Conservation (phyloP, 2,329 filamentous ascomycete species). For the Oidium heveae region DNA sequence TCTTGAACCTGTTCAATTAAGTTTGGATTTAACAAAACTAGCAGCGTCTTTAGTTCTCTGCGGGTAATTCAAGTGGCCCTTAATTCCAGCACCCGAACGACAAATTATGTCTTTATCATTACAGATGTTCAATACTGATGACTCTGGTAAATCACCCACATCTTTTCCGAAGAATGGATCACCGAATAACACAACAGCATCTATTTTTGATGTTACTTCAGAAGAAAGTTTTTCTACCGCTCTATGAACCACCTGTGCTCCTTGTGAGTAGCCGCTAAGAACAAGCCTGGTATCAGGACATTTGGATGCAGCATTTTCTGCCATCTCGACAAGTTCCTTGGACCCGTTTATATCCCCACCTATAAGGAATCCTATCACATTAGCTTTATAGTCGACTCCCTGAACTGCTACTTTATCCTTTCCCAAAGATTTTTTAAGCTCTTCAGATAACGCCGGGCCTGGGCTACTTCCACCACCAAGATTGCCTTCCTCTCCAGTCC, state of each 20-base stretch:
- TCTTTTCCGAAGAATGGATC: slow-evolving; percentile 14
- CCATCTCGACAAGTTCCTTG: neutral
- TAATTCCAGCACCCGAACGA: slow-evolving; percentile 18
- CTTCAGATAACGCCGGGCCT: slow-evolving; percentile 1
- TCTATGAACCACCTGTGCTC: slow-evolving; percentile 1
- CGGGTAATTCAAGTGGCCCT: slow-evolving; percentile 18
- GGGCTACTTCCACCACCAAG: slow-evolving; percentile 1
- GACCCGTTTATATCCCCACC: neutral
- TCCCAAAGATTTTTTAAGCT: neutral
- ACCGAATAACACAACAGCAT: slow-evolving; percentile 20
- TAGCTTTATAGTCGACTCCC: slow-evolving; percentile 1
- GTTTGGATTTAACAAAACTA: slow-evolving; percentile 15
- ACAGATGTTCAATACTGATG: slow-evolving; percentile 20
- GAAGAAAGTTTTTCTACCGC: neutral
- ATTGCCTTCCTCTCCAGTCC: slow-evolving; percentile 1
- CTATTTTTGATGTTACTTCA: no score
- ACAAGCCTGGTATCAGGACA: slow-evolving; percentile 1
- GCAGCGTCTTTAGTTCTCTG: slow-evolving; percentile 16
- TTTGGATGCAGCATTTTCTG: neutral
- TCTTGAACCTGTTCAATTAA: no score
- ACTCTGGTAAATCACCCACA: slow-evolving; percentile 7
- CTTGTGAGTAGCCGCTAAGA: slow-evolving; percentile 1
- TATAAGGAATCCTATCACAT: neutral
- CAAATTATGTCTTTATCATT: slow-evolving; percentile 26
- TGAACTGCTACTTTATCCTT: slow-evolving; percentile 1